A percentile compares a stretch with the other conserved stretches of the same genome.
Conservation (phyloP, 176 grass and related monocot species). For the Melocanna baccifera region DNA sequence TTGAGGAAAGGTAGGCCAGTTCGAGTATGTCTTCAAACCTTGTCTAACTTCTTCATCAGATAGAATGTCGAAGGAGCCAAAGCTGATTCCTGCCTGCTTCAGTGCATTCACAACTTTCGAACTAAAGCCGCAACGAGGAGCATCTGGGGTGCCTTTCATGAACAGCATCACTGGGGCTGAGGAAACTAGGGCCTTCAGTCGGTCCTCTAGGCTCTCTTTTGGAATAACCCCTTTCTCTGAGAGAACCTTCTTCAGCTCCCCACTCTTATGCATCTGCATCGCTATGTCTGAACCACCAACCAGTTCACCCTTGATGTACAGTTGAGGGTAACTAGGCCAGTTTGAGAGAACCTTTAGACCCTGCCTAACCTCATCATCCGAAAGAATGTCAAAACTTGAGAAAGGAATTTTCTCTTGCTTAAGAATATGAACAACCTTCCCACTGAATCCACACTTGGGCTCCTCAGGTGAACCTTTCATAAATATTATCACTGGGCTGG, state of each 20-base stretch:
- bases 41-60: conserved; percentile 79
- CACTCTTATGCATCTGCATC: conserved; percentile 94
- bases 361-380: conserved; percentile 78
- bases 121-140: conserved; percentile 80
- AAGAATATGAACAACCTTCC: conserved; percentile 82
- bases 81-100: conserved; percentile 62
- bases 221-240: conserved; percentile 57
- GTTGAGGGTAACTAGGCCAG: conserved; percentile 96
- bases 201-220: conserved; percentile 53
- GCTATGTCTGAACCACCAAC: conserved; percentile 89
- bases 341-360: conserved; percentile 79
- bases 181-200: conserved; percentile 49
- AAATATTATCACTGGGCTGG: conserved; percentile 73
- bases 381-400: conserved; percentile 82
- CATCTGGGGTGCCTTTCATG: conserved; percentile 91
- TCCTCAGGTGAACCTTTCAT: conserved; percentile 87
- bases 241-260: conserved; percentile 77
- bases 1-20: conserved; percentile 96
- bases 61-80: conserved; percentile 86
- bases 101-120: conserved; percentile 86
- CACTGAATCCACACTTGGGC: conserved; percentile 95
- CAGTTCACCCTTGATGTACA: conserved; percentile 88
- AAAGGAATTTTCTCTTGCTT: conserved; percentile 85
- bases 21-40: conserved; percentile 83
- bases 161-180: conserved; percentile 80